Conservation (phyloP, 2,329 filamentous ascomycete genomes). For the Aureobasidium sp. region DNA sequence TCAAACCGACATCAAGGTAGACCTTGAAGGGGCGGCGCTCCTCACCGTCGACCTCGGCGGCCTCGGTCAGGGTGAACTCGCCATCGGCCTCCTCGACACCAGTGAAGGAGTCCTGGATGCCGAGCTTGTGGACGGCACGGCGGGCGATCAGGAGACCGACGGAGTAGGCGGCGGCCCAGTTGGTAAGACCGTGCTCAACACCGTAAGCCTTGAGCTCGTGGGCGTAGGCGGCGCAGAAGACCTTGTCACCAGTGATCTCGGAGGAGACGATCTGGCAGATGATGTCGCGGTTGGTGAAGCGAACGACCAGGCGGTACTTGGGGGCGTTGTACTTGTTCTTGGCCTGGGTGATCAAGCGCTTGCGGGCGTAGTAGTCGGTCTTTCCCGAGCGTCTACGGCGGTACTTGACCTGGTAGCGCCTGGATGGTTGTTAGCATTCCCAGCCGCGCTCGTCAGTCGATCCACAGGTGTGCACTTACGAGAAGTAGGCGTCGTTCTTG, state of each 20-base stretch:
- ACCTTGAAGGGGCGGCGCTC: constrained; percentile 96
- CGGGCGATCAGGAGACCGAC: constrained; percentile 95
- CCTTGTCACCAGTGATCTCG: constrained; percentile 96
- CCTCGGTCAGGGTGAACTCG: constrained; percentile 94
- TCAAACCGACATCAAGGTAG: constrained; percentile 95
- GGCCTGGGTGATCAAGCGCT: constrained; percentile 98
- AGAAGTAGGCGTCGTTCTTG: constrained; percentile 99
- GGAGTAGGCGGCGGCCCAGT: constrained; percentile 97
- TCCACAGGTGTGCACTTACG: constrained; percentile 50
- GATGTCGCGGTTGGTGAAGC: constrained; percentile 79
- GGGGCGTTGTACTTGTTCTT: constrained; percentile 99
- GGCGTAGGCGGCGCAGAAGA: constrained; percentile 83
- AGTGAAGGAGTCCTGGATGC: constrained; percentile 81
- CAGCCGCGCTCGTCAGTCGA: background rate
- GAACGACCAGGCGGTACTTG: constrained; percentile 99
- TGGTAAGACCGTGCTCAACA: constrained; percentile 97
- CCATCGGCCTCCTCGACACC: constrained; percentile 97
- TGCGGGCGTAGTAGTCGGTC: constrained; percentile 99
- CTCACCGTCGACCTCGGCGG: constrained; percentile 79
- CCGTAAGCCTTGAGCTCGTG: constrained; percentile 98
- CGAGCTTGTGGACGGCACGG: constrained; percentile 94
- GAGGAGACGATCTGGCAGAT: constrained; percentile 95
- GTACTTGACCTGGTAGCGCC: constrained; percentile 99
- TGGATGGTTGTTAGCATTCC: constrained; percentile 32
- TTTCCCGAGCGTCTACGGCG: constrained; percentile 91